These are phyloP conservation scores for Rhizophlyctis rosea DNA, from an alignment of 192 early-diverging fungal species.

Conservation along the genomic window DNA sequence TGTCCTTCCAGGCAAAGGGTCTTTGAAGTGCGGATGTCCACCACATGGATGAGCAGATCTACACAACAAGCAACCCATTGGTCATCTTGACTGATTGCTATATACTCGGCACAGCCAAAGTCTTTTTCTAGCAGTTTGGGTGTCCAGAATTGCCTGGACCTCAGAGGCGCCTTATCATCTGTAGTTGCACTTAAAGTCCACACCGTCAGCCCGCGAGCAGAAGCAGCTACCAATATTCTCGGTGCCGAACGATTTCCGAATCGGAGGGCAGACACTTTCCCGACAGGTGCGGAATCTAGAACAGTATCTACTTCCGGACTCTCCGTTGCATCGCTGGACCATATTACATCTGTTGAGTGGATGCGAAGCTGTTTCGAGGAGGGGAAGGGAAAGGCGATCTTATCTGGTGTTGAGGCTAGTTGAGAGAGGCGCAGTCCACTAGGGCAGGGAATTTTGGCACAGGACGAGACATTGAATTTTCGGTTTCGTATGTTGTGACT, in stretches of 20 bases:
- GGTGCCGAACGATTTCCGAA: background rate
- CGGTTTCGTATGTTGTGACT: too few species aligned
- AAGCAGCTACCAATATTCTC: background rate
- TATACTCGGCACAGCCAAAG: conserved; percentile 4
- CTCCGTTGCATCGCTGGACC: too few species aligned
- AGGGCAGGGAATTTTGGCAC: too few species aligned
- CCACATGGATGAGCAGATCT: conserved; percentile 10
- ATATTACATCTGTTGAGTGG: too few species aligned
- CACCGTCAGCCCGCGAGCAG: background rate
- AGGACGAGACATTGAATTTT: too few species aligned
- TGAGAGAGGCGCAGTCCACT: too few species aligned
- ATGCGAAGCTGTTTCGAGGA: too few species aligned
- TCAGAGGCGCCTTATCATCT: background rate
- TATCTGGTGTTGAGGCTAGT: too few species aligned
- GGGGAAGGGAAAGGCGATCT: too few species aligned
- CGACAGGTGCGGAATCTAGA: too few species aligned
- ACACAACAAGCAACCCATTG: conserved; percentile 4
- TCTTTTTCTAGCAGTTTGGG: conserved; percentile 8
- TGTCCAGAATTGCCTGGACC: background rate
- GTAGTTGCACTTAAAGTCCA: background rate
- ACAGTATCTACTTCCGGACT: too few species aligned
- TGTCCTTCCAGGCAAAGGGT: conserved; percentile 20
- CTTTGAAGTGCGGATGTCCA: background rate
- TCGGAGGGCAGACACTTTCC: too few species aligned
- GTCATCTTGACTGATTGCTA: conserved; percentile 3